These are phyloP conservation scores for Schwanniomyces vanrijiae DNA, from an alignment of 805 yeast species.

Conservation along the genomic window DNA sequence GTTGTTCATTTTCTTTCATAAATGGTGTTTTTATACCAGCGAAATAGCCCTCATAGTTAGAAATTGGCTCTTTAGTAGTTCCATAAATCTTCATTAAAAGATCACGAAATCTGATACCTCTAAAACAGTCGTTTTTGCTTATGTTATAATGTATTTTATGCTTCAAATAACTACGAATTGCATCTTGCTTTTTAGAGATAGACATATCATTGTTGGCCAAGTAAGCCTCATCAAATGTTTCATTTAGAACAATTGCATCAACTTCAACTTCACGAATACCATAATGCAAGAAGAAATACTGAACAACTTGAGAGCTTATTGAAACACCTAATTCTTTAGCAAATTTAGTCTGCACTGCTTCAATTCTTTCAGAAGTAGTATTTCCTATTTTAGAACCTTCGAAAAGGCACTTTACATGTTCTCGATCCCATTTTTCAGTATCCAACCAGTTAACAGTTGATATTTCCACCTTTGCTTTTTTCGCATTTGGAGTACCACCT, in stretches of 20 bases:
- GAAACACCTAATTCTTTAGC: slow-evolving; percentile 8
- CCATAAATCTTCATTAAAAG: slow-evolving; percentile 15
- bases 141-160: slow-evolving; percentile 5
- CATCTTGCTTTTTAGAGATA: slow-evolving; percentile 4
- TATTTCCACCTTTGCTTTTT: background rate
- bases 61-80: slow-evolving; percentile 13
- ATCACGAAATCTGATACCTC: slow-evolving; percentile 14
- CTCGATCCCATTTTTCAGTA: slow-evolving; percentile 14
- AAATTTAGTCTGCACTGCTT: slow-evolving; percentile 11
- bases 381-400: slow-evolving; percentile 6
- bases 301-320: slow-evolving; percentile 9
- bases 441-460: slow-evolving; percentile 9
- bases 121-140: slow-evolving; percentile 12
- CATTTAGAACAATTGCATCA: slow-evolving; percentile 6
- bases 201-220: slow-evolving; percentile 7
- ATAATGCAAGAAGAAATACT: slow-evolving; percentile 18
- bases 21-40: background rate
- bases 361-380: slow-evolving; percentile 8
- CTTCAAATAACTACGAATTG: slow-evolving; percentile 6
- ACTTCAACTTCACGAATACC: slow-evolving; percentile 12
- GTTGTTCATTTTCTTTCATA: background rate
- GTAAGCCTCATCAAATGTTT: slow-evolving; percentile 15
- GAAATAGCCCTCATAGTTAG: slow-evolving; percentile 7
- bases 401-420: slow-evolving; percentile 13
- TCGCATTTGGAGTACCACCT: background rate